Evolutionary conservation across 2,329 filamentous ascomycete genomes (phyloP).

Genomic region (Pestalotiopsis sp.): DNA sequence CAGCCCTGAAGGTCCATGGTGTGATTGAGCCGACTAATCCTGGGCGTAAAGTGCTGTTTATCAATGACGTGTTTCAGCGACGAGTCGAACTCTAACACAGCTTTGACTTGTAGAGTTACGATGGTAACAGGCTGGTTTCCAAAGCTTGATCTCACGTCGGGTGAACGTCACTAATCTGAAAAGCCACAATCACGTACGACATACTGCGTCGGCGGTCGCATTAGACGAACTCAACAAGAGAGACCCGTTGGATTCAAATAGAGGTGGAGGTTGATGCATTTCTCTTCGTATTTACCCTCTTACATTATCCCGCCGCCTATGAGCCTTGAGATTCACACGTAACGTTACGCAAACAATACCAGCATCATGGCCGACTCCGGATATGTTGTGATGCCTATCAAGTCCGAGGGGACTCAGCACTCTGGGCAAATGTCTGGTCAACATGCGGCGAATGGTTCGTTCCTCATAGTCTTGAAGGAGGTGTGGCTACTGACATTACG

Average conservation of each 20-base stretch:
- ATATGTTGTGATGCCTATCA: conserved; percentile 2
- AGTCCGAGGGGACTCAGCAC: neutral
- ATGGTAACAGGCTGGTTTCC: neutral
- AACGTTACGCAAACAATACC: neutral
- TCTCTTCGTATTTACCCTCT: neutral
- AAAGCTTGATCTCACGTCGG: neutral
- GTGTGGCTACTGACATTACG: neutral
- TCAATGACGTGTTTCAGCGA: neutral
- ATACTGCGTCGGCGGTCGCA: neutral
- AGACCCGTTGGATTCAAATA: neutral
- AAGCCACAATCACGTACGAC: neutral
- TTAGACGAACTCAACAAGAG: neutral
- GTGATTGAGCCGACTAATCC: neutral
- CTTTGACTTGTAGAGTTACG: neutral
- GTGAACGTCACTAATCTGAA: neutral
- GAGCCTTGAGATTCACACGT: neutral
- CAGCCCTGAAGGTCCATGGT: neutral
- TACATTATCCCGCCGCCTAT: neutral
- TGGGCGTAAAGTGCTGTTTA: neutral
- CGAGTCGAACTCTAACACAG: neutral
- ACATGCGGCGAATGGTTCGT: neutral
- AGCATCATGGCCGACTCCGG: neutral
- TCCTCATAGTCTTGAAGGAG: neutral
- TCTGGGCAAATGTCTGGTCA: neutral
- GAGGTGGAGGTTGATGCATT: neutral